Percentiles rank a stretch among this genome's conserved stretches.
These are phyloP conservation scores for Endotrypanum monterogeii DNA, from an alignment of 208 protist genomes.

Conservation along the genomic window DNA sequence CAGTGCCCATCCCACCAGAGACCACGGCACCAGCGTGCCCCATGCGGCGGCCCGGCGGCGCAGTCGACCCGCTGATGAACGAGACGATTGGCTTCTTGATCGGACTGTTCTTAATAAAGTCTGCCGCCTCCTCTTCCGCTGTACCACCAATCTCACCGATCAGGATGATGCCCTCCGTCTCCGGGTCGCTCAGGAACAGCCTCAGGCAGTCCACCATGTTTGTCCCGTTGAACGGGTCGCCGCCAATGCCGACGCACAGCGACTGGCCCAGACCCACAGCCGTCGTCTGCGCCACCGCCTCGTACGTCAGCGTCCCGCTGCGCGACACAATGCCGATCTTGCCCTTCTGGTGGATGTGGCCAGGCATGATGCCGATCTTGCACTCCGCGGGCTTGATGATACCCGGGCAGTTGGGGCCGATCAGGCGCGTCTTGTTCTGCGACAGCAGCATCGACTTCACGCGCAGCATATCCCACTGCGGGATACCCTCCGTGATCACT, in stretches of 20 bases:
- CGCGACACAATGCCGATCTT: constrained; percentile 99
- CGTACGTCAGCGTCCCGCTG: constrained; percentile 99
- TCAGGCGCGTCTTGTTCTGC: constrained; percentile 95
- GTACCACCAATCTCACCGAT: constrained; percentile 99
- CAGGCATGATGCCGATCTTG: constrained; percentile 99
- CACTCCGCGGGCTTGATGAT: constrained; percentile 98
- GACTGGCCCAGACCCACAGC: constrained; percentile 95
- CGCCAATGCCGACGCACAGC: constrained; percentile 98
- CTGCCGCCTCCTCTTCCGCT: constrained; percentile 98
- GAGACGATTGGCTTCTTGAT: constrained; percentile 97
- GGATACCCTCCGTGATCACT: constrained; percentile 99
- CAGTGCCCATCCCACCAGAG: constrained; percentile 93
- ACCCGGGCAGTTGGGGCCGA: constrained; percentile 99
- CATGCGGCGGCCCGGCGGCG: constrained; percentile 96
- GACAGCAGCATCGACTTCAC: constrained; percentile 93
- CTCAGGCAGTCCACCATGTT: constrained; percentile 99
- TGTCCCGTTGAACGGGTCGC: constrained; percentile 99
- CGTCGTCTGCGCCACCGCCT: constrained; percentile 99
- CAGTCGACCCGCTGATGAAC: constrained; percentile 98
- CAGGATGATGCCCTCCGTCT: constrained; percentile 98
- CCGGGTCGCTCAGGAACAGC: constrained; percentile 96
- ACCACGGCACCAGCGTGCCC: constrained; percentile 99
- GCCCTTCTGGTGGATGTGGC: constrained; percentile 98
- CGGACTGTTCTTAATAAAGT: constrained; percentile 95
- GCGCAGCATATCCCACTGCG: constrained; percentile 98